Evolutionary conservation across 2,329 filamentous ascomycete species (phyloP).

Genomic region (Arachnomyces sp.): DNA sequence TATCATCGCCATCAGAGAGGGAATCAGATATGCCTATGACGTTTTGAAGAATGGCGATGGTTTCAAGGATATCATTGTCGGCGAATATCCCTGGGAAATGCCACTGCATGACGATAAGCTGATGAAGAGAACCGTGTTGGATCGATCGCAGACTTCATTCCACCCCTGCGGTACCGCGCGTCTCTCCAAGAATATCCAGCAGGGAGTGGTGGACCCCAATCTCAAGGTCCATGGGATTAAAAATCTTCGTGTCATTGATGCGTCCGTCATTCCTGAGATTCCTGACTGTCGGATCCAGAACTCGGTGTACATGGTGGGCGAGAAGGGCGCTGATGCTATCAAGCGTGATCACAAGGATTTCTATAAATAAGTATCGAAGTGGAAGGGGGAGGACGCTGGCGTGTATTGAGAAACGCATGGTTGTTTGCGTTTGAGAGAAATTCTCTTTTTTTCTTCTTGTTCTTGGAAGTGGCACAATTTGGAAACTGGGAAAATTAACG

Average conservation of each 20-base stretch:
- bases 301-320: slow-evolving; percentile 53
- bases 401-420: too few species aligned
- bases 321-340: slow-evolving; percentile 47
- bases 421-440: too few species aligned
- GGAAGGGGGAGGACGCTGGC: too few species aligned
- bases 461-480: too few species aligned
- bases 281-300: slow-evolving; percentile 53
- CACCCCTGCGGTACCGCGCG: slow-evolving; percentile 52
- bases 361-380: too few species aligned
- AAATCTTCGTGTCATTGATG: slow-evolving; percentile 49
- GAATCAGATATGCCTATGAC: slow-evolving; percentile 48
- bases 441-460: too few species aligned
- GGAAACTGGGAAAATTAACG: too few species aligned
- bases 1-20: slow-evolving; percentile 52
- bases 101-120: slow-evolving; percentile 48
- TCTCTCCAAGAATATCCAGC: slow-evolving; percentile 44
- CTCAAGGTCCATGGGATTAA: slow-evolving; percentile 49
- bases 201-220: slow-evolving; percentile 46
- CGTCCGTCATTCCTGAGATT: slow-evolving; percentile 50
- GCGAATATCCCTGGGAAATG: slow-evolving; percentile 54
- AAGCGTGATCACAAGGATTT: slow-evolving; percentile 38
- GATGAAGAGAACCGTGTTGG: slow-evolving; percentile 51
- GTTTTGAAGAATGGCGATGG: slow-evolving; percentile 51
- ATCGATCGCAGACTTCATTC: slow-evolving; percentile 54
- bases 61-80: slow-evolving; percentile 38